A percentile compares a stretch with the other conserved stretches of the same genome.
These are phyloP conservation scores for Neurospora sp. DNA, from an alignment of 495 filamentous ascomycete species.

Conservation along the genomic window DNA sequence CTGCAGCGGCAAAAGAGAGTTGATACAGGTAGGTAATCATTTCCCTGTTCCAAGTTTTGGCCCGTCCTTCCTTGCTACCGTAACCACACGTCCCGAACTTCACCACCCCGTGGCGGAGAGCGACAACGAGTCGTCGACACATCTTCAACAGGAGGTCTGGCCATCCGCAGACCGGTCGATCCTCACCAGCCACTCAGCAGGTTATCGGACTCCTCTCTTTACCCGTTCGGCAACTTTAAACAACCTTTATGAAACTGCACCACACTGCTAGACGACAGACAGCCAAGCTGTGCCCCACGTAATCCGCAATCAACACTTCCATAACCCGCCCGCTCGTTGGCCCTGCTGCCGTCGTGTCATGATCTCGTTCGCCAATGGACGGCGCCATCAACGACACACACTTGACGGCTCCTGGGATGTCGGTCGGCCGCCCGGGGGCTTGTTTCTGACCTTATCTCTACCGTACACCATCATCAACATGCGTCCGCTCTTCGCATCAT, in stretches of 20 bases:
- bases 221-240: background rate
- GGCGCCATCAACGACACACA: background rate
- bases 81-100: background rate
- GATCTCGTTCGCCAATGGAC: background rate
- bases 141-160: background rate
- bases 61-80: background rate
- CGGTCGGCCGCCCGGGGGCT: background rate
- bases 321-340: background rate
- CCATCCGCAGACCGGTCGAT: background rate
- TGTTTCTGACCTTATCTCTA: background rate
- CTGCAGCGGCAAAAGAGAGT: background rate
- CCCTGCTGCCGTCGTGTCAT: background rate
- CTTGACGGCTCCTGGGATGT: background rate
- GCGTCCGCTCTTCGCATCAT: background rate
- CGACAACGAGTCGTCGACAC: background rate
- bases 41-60: background rate
- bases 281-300: background rate
- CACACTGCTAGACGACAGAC: background rate
- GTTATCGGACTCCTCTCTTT: background rate
- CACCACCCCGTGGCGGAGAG: background rate
- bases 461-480: background rate
- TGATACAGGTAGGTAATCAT: background rate
- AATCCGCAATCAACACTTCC: background rate
- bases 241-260: background rate
- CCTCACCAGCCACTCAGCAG: background rate